phyloP scores from a whole-genome alignment of 345 rosid species.

The Citrus trifoliata region DNA sequence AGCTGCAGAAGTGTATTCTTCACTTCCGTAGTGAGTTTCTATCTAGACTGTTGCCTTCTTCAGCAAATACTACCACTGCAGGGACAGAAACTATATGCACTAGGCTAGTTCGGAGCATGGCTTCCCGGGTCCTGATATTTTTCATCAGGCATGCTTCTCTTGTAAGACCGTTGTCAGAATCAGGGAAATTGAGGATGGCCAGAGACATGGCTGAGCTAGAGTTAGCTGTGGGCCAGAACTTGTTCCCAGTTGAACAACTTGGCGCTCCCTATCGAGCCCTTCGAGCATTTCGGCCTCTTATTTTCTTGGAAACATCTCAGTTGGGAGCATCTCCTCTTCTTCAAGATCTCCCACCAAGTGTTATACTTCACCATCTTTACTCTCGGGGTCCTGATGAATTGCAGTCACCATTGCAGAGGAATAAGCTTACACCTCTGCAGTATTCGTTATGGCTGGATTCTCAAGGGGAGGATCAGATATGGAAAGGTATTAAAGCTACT shows the following conservation, averaged over 20 bases:
- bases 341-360: constrained; percentile 85
- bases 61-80: constrained; percentile 46
- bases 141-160: constrained; percentile 92
- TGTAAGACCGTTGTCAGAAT: constrained; percentile 94
- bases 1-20: constrained; percentile 78
- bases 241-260: constrained; percentile 96
- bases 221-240: constrained; percentile 87
- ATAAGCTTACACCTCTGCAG: constrained; percentile 71
- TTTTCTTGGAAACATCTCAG: constrained; percentile 90
- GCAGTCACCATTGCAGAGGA: constrained; percentile 85
- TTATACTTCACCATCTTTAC: constrained; percentile 89
- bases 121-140: constrained; percentile 80
- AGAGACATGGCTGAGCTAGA: constrained; percentile 99
- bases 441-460: constrained; percentile 96
- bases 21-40: constrained; percentile 90
- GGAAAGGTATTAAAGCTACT: constrained; percentile 96
- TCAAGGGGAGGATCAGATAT: constrained; percentile 94
- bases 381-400: constrained; percentile 89
- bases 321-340: constrained; percentile 79
- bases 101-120: constrained; percentile 84
- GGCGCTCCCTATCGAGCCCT: constrained; percentile 95
- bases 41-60: constrained; percentile 72
- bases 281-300: constrained; percentile 87
- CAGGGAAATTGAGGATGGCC: constrained; percentile 96
- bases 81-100: constrained; percentile 88